phyloP scores from a whole-genome alignment of 1,284 basidiomycete genomes.

The Marasmius sp. region DNA sequence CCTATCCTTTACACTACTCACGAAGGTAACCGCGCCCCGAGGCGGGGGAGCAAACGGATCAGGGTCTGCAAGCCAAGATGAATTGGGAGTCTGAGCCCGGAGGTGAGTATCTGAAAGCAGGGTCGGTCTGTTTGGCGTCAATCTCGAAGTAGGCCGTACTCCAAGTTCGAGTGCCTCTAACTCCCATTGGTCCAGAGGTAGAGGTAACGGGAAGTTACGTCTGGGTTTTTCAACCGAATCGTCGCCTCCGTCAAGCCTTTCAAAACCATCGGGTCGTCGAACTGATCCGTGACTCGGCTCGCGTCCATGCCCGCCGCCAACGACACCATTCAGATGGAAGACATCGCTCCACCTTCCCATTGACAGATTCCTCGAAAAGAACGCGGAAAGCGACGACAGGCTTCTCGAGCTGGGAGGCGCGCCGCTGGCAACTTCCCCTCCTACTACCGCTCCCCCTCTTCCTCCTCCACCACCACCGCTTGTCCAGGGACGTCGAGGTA shows the following conservation, averaged over 20 bases:
- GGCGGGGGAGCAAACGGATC: not conserved
- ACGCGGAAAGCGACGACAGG: not conserved
- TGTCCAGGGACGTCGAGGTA: not conserved
- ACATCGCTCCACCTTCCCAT: not conserved
- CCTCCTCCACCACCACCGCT: not conserved
- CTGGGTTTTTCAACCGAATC: not conserved
- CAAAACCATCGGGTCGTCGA: not conserved
- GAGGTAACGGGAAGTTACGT: not conserved
- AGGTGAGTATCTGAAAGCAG: not conserved
- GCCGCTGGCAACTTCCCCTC: not conserved
- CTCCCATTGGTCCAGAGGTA: not conserved
- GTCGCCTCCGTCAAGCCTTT: not conserved
- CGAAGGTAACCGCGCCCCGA: not conserved
- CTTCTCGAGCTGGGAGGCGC: not conserved
- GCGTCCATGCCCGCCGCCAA: not conserved
- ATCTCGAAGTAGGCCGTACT: not conserved
- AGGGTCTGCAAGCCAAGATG: not conserved
- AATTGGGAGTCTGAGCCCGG: not conserved
- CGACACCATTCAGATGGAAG: not conserved
- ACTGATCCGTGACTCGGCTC: not conserved
- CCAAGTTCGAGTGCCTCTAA: not conserved
- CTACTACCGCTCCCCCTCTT: not conserved
- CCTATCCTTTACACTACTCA: not conserved
- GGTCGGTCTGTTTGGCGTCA: not conserved
- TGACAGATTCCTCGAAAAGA: not conserved